Percentiles rank a stretch among this genome's conserved stretches.
phyloP scores from a whole-genome alignment of 805 yeast species.

The Candida piceae region DNA sequence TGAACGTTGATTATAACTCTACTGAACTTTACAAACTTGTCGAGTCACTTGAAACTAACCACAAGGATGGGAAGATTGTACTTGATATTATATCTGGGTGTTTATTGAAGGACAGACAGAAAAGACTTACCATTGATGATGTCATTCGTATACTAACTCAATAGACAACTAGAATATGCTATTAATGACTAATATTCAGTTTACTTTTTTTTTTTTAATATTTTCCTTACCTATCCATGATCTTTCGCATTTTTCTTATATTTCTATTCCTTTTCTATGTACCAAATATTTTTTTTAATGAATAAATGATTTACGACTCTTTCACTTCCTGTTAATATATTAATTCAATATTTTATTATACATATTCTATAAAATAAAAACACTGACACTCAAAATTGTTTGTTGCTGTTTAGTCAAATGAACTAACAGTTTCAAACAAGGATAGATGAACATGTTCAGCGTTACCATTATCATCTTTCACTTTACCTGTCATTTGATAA shows the following conservation, averaged over 20 bases:
- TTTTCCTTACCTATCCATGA: not conserved
- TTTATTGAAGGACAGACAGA: conserved; percentile 44
- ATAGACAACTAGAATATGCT: not conserved
- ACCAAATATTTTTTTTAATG: not conserved
- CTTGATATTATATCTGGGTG: conserved; percentile 45
- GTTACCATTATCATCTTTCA: conserved; percentile 1
- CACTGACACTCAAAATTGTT: too few relatives aligned
- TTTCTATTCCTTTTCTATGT: not conserved
- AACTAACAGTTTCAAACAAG: conserved; percentile 33
- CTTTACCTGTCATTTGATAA: conserved; percentile 22
- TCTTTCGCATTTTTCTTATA: not conserved
- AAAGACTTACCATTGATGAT: conserved; percentile 45
- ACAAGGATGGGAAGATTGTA: not conserved
- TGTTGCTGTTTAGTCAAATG: conserved; percentile 24
- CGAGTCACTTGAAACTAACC: conserved; percentile 1
- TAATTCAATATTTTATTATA: too few relatives aligned
- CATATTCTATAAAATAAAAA: too few relatives aligned
- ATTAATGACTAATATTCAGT: not conserved
- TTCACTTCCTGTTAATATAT: too few relatives aligned
- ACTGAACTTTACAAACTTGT: conserved; percentile 11
- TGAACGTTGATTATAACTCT: conserved; percentile 58
- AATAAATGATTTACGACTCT: too few relatives aligned
- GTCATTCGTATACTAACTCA: conserved; percentile 21
- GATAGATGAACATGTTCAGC: conserved; percentile 22
- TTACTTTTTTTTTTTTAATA: not conserved